Conservation (phyloP, 2,329 filamentous ascomycete species). For the Monilinia fructicola region DNA sequence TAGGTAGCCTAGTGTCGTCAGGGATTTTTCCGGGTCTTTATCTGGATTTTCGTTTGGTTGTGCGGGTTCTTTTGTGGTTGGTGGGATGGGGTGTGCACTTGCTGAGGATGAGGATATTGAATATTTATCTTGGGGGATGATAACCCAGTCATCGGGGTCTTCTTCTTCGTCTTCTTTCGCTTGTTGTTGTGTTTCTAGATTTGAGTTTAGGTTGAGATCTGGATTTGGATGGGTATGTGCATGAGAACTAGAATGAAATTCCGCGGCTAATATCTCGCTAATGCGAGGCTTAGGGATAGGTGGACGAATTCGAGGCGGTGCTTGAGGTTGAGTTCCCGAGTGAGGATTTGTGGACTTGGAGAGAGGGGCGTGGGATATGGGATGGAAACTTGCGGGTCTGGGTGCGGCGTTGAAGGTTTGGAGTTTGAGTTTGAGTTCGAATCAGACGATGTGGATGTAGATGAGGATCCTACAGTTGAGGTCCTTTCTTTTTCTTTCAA, state of each 20-base stretch:
- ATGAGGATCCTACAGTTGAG: too few relatives aligned
- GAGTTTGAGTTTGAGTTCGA: not conserved
- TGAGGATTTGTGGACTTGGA: too few relatives aligned
- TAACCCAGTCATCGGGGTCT: conserved; percentile 5
- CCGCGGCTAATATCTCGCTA: not conserved
- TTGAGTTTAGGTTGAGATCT: not conserved
- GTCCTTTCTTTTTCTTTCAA: too few relatives aligned
- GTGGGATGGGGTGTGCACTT: too few relatives aligned
- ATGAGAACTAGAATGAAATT: not conserved
- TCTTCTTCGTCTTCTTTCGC: not conserved
- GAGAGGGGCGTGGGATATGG: not conserved
- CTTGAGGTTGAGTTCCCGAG: too few relatives aligned
- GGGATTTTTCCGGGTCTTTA: not conserved
- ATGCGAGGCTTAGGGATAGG: not conserved
- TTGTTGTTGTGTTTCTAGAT: too few relatives aligned
- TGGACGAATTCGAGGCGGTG: not conserved
- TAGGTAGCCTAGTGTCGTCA: not conserved
- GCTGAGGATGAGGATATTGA: not conserved
- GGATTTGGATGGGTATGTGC: not conserved
- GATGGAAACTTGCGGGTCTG: not conserved
- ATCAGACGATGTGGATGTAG: not conserved
- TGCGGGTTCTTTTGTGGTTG: too few relatives aligned
- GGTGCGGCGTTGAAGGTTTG: not conserved
- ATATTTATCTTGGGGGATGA: not conserved
- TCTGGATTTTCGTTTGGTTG: not conserved